Evolutionary conservation across 2,329 filamentous ascomycete genomes (phyloP).

Genomic region (Hymenoscyphus repandus): DNA sequence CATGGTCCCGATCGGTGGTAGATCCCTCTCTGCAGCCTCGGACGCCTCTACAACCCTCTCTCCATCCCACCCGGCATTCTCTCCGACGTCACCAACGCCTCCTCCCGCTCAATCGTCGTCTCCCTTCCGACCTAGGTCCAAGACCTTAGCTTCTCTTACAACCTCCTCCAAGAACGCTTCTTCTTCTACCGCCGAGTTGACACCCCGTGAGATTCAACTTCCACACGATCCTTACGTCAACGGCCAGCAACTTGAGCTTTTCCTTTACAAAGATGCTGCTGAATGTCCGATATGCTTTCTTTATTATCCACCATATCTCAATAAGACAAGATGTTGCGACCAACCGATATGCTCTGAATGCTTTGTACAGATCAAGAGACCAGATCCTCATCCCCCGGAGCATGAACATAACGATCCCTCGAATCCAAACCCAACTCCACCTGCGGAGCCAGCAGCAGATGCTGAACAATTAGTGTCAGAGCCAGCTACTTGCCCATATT

Average conservation of each 20-base stretch:
- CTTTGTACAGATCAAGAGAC: conserved; percentile 96
- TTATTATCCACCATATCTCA: conserved; percentile 90
- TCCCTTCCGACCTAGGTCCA: conserved; percentile 76
- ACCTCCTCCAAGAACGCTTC: conserved; percentile 68
- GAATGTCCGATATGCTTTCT: conserved; percentile 98
- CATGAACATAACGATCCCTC: conserved; percentile 42
- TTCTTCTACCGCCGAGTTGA: conserved; percentile 65
- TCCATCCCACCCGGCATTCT: conserved; percentile 57
- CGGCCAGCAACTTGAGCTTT: conserved; percentile 88
- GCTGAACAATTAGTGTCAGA: conserved; percentile 77
- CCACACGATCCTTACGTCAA: conserved; percentile 85
- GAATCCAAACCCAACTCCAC: conserved; percentile 30
- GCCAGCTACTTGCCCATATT: conserved; percentile 89
- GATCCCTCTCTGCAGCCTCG: conserved; percentile 74
- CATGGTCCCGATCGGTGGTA: conserved; percentile 71
- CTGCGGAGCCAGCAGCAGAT: conserved; percentile 22
- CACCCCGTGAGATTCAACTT: conserved; percentile 72
- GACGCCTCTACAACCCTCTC: conserved; percentile 57
- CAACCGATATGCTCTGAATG: conserved; percentile 97
- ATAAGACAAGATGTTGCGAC: conserved; percentile 90
- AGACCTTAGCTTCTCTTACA: conserved; percentile 79
- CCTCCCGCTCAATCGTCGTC: conserved; percentile 43
- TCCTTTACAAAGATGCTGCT: conserved; percentile 81
- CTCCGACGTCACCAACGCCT: conserved; percentile 46
- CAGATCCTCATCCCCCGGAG: conserved; percentile 85